These are phyloP conservation scores for Nannochloropsis gaditana DNA, from an alignment of 108 stramenopile species.

Conservation along the genomic window DNA sequence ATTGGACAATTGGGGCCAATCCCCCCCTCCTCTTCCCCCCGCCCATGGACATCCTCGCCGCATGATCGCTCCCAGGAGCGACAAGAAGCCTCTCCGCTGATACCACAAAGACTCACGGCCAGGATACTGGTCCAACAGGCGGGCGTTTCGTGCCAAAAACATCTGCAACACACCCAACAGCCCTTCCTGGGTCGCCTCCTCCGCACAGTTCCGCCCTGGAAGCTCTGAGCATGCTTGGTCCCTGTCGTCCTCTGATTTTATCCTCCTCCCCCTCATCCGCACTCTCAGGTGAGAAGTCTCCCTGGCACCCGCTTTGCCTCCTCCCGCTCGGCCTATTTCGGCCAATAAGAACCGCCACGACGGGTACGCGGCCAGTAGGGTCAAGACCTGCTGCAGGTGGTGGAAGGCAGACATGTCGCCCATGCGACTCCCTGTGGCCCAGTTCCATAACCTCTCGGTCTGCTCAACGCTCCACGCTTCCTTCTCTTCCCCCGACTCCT, in stretches of 20 bases:
- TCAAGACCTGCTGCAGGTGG: conserved; percentile 15
- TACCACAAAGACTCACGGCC: conserved; percentile 47
- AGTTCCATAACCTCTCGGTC: background rate
- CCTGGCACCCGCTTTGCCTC: background rate
- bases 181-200: background rate
- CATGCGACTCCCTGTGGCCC: background rate
- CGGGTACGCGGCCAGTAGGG: background rate
- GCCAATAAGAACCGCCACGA: background rate
- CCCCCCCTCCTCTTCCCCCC: too few species aligned
- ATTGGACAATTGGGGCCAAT: too few species aligned
- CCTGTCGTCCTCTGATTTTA: conserved; percentile 32
- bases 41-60: background rate
- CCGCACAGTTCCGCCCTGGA: background rate
- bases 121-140: conserved; percentile 31
- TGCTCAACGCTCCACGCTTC: background rate
- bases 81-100: conserved; percentile 25
- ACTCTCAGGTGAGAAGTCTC: conserved; percentile 26
- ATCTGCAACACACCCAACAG: background rate
- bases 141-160: conserved; percentile 12
- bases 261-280: conserved; percentile 25
- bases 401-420: background rate
- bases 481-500: background rate
- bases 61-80: background rate
- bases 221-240: conserved; percentile 25
- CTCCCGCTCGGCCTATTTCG: too few species aligned